A percentile compares a stretch with the other conserved stretches of the same genome.
Evolutionary conservation across 176 grass and related monocot genomes (phyloP).

Genomic region (Bothriochloa decipiens): DNA sequence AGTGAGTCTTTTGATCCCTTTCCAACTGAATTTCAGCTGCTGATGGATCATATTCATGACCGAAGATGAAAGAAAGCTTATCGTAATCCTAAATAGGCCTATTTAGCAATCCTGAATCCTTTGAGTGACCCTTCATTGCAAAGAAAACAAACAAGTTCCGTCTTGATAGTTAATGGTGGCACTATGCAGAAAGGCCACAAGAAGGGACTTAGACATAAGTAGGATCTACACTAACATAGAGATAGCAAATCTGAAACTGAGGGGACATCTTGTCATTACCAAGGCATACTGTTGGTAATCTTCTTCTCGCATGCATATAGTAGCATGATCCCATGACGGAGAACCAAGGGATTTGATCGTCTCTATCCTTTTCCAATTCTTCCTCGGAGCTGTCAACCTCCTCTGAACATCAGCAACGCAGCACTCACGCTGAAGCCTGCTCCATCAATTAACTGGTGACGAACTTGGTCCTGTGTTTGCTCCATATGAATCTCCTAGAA

Average conservation of each 20-base stretch:
- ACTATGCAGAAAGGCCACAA: neutral
- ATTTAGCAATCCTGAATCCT: conserved; percentile 28
- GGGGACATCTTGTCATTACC: conserved; percentile 8
- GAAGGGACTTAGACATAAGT: neutral
- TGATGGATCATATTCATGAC: conserved; percentile 6
- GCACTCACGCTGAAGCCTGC: no score
- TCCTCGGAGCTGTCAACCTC: conserved; percentile 11
- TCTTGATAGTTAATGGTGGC: neutral
- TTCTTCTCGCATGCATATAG: conserved; percentile 17
- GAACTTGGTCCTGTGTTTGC: no score
- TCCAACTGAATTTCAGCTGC: no score
- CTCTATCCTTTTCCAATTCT: conserved; percentile 37
- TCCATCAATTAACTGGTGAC: no score
- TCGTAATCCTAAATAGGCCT: conserved; percentile 5
- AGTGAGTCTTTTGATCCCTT: no score
- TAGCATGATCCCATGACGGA: conserved; percentile 32
- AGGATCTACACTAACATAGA: no score
- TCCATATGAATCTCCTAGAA: no score
- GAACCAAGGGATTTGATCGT: conserved; percentile 8
- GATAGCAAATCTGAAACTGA: no score
- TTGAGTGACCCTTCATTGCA: conserved; percentile 19
- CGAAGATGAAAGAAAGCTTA: conserved; percentile 30
- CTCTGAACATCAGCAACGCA: neutral
- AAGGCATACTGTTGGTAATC: neutral
- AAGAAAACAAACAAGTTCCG: conserved; percentile 12